These are phyloP conservation scores for Candolleomyces aberdarensis DNA, from an alignment of 768 basidiomycete species.

Conservation along the genomic window DNA sequence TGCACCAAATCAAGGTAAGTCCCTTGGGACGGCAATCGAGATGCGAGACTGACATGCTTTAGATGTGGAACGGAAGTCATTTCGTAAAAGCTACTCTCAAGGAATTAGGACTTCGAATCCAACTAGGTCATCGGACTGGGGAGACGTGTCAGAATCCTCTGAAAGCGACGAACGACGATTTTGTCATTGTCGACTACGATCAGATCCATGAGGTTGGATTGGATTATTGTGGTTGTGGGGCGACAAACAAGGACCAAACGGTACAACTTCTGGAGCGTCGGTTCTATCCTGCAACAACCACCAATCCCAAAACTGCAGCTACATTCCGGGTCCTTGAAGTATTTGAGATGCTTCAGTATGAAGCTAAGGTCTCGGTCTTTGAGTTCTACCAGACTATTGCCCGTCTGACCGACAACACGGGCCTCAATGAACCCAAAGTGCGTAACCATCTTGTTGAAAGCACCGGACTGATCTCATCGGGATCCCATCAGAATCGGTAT, in stretches of 20 bases:
- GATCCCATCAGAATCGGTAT: background rate
- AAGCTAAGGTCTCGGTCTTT: slow-evolving; percentile 26
- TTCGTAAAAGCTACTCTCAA: no score
- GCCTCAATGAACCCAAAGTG: slow-evolving; percentile 7
- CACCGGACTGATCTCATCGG: no score
- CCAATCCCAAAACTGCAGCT: slow-evolving; percentile 17
- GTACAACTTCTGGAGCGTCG: background rate
- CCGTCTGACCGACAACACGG: slow-evolving; percentile 24
- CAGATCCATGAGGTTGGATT: background rate
- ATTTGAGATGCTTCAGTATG: slow-evolving; percentile 21
- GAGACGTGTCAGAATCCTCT: no score
- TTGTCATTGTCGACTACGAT: background rate
- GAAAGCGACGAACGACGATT: no score
- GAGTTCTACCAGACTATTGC: slow-evolving; percentile 28
- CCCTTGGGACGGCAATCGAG: no score
- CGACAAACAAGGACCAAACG: background rate
- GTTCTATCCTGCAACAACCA: background rate
- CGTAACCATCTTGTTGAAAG: no score
- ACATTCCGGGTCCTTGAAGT: slow-evolving; percentile 23
- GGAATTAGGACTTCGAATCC: no score
- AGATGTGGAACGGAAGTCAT: no score
- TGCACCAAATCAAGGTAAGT: no score
- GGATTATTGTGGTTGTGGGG: background rate
- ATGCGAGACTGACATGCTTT: no score
- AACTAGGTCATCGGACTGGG: no score